Evolutionary conservation across 2,329 filamentous ascomycete species (phyloP).

Genomic region (Dactylella cylindrospora): DNA sequence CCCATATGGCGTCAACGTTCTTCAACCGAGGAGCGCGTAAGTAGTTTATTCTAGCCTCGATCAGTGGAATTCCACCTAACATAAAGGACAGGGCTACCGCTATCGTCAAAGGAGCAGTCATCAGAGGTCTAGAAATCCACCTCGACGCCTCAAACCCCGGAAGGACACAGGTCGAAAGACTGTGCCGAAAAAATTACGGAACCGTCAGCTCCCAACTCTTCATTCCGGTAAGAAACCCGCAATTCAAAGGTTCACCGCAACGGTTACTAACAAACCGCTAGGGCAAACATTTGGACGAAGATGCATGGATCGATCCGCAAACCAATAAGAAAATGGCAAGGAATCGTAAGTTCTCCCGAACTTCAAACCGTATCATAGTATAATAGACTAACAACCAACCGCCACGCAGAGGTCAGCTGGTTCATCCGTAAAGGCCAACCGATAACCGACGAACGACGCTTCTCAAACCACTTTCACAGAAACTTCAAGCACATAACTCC

Average conservation of each 20-base stretch:
- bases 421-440: constrained; percentile 42
- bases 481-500: constrained; percentile 40
- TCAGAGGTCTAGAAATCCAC: constrained; percentile 40
- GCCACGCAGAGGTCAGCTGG: constrained; percentile 34
- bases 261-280: neutral
- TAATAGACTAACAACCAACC: constrained; percentile 10
- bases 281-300: constrained; percentile 31
- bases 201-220: constrained; percentile 44
- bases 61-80: constrained; percentile 3
- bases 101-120: constrained; percentile 39
- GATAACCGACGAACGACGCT: constrained; percentile 41
- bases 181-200: constrained; percentile 41
- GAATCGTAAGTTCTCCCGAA: constrained; percentile 21
- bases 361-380: neutral
- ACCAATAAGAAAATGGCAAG: constrained; percentile 40
- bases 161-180: constrained; percentile 36
- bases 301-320: constrained; percentile 42
- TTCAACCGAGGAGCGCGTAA: constrained; percentile 41
- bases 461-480: constrained; percentile 40
- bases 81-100: constrained; percentile 18
- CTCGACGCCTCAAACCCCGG: constrained; percentile 33
- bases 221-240: constrained; percentile 11
- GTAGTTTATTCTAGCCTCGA: neutral
- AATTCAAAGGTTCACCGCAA: too few relatives aligned
- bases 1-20: constrained; percentile 34